These are phyloP conservation scores for Russula compacta DNA, from an alignment of 768 basidiomycete genomes.

Conservation along the genomic window DNA sequence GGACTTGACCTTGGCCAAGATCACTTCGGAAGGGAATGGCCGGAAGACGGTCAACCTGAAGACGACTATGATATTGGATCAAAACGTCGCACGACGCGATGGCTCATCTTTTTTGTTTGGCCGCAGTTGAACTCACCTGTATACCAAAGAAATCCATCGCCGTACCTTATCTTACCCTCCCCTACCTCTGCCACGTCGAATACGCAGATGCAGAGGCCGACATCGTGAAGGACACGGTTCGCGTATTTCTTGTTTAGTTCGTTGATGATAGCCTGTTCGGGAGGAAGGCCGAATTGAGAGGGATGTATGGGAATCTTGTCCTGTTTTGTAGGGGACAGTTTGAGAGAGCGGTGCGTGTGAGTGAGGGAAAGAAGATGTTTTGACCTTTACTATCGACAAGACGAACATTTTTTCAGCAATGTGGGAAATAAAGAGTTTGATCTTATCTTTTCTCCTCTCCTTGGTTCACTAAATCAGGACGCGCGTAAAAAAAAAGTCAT, in stretches of 20 bases:
- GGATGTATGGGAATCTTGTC: conserved; percentile 90
- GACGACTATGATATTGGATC: conserved; percentile 44
- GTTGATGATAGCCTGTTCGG: conserved; percentile 69
- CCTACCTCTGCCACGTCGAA: conserved; percentile 82
- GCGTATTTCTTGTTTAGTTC: conserved; percentile 95
- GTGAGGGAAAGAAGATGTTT: neutral
- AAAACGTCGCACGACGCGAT: neutral
- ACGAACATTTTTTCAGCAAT: conserved; percentile 33
- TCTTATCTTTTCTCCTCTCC: neutral
- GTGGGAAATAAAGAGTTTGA: neutral
- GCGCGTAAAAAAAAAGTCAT: no score
- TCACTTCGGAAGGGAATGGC: conserved; percentile 83
- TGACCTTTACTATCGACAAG: conserved; percentile 30
- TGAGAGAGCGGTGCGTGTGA: neutral
- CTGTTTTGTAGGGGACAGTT: conserved; percentile 31
- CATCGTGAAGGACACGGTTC: conserved; percentile 81
- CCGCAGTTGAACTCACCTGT: conserved; percentile 54
- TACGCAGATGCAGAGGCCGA: conserved; percentile 84
- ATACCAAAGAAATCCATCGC: conserved; percentile 93
- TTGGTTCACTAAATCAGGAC: no score
- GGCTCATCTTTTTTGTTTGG: no score
- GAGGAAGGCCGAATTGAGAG: conserved; percentile 69
- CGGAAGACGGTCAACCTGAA: conserved; percentile 89
- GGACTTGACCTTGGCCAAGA: conserved; percentile 81
- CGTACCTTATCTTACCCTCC: conserved; percentile 89